Conservation (phyloP, 345 rosid genomes). For the Jatropha curcas region DNA sequence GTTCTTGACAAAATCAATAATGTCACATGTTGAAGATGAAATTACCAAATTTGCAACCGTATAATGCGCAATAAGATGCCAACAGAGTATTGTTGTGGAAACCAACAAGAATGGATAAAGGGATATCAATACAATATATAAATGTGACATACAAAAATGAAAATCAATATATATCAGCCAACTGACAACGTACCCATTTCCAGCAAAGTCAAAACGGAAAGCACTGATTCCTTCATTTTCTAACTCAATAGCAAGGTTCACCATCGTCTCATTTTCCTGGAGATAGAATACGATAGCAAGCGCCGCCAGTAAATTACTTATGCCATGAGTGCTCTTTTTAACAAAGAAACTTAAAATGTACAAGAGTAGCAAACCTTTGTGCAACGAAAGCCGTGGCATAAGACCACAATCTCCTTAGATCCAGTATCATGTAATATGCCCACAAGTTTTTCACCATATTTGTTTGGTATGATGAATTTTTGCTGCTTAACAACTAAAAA, state of each 20-base stretch:
- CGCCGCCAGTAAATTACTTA: neutral
- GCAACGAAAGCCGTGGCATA: constrained; percentile 33
- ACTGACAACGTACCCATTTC: constrained; percentile 26
- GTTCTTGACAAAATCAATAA: neutral
- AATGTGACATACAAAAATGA: neutral
- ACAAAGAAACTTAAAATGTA: neutral
- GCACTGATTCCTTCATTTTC: constrained; percentile 33
- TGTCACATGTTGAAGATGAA: neutral
- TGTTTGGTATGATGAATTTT: constrained; percentile 19
- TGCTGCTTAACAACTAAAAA: constrained; percentile 22
- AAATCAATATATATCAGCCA: neutral
- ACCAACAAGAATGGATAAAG: neutral
- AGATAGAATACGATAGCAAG: neutral
- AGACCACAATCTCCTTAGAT: constrained; percentile 26
- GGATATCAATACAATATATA: neutral
- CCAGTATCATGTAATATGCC: constrained; percentile 33
- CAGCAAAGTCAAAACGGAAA: constrained; percentile 35
- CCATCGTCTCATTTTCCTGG: constrained; percentile 19
- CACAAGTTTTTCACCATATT: constrained; percentile 30
- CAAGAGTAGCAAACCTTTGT: constrained; percentile 16
- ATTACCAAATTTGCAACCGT: neutral
- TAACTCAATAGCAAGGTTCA: constrained; percentile 25
- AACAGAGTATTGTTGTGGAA: neutral
- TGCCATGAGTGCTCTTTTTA: neutral
- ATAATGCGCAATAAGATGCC: too few species aligned